Evolutionary conservation across 1,284 basidiomycete species (phyloP), one percentile per base, ranked within the genome.

Genomic region (Golubevia sp.): DNA sequence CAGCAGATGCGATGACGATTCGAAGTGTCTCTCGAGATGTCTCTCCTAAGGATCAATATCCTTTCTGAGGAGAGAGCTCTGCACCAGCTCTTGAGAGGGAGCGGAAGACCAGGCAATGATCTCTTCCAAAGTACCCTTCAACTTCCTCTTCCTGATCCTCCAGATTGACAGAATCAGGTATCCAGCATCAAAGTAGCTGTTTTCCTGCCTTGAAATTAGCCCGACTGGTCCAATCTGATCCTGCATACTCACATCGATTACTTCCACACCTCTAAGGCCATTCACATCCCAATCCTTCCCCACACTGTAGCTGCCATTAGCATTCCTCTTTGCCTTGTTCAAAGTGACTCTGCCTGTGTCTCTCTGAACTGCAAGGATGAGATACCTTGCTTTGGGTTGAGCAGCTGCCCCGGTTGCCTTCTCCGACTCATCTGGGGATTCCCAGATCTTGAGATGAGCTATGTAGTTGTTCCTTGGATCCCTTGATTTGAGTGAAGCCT

Each of bases 281-380:
- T 89, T 85, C 50, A 98, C 84, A 68, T 88, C 89, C 97, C 97
- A 99, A 7, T 95, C 94, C 86, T 99, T 99, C 23, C 97, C 97
- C 60, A 97, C 93, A 21, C 94, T 97, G 85, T 97, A 99, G 0
- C 92, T 90, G 48, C 92, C 92, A 79, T 98, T 99, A 48, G 91
- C 90, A 83, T 99, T 99, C 64, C 5, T 34, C 30, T 3, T 34
- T 34, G 30, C 30, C 11, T 34, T 5, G 11, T 34, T 34, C 38
- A 44, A 44, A 49, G 71, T 74, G 23, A 79, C 79, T 24, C 61
- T 62, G 13, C 72, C 74, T 2, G 64, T 70, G 26, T 76, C 77
- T 27, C 69, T 67, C 50, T 74, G 66, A 2, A 73, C 72, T 1
- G 74, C 74, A 4, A 82, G 49, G 26, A 83, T 75, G 54, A 83